These are phyloP conservation scores for Ophiostoma novo-ulmi DNA, from an alignment of 2,329 filamentous ascomycete species.

Conservation along the genomic window DNA sequence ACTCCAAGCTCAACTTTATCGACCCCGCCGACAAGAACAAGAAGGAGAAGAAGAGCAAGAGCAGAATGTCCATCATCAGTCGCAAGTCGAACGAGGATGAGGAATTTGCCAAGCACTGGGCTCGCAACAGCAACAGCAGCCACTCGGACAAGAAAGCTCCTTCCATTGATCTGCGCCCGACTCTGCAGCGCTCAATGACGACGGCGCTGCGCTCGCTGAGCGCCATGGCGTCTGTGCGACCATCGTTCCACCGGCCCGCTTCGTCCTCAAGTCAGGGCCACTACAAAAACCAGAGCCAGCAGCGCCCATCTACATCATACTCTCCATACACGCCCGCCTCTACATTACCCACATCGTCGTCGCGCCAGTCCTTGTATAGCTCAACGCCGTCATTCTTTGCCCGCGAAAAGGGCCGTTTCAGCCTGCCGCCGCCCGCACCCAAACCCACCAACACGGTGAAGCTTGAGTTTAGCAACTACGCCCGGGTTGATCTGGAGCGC, in stretches of 20 bases:
- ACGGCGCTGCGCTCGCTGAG: constrained; percentile 44
- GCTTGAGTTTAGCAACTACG: constrained; percentile 96
- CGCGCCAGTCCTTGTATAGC: constrained; percentile 18
- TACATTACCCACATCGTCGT: constrained; percentile 30
- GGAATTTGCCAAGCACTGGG: constrained; percentile 19
- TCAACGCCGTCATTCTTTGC: constrained; percentile 31
- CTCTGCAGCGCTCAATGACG: constrained; percentile 45
- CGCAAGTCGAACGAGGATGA: constrained; percentile 28
- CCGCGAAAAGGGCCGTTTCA: constrained; percentile 24
- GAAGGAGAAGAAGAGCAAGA: not conserved
- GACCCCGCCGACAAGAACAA: constrained; percentile 43
- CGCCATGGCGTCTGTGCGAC: constrained; percentile 29
- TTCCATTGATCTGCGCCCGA: constrained; percentile 34
- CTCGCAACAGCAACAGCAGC: constrained; percentile 1
- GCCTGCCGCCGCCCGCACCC: constrained; percentile 34
- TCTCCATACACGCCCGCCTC: constrained; percentile 25
- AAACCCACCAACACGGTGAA: constrained; percentile 70
- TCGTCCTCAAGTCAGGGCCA: constrained; percentile 16
- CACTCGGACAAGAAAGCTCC: not conserved
- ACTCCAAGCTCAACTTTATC: constrained; percentile 66
- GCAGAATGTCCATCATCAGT: constrained; percentile 37
- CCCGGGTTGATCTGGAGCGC: constrained; percentile 76
- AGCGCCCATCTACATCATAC: constrained; percentile 6
- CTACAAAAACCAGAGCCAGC: constrained; percentile 11
- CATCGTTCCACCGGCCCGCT: constrained; percentile 34